Evolutionary conservation across 139 green algal genomes (phyloP), one percentile per base, ranked within the genome.

Genomic region (Volvox africanus): DNA sequence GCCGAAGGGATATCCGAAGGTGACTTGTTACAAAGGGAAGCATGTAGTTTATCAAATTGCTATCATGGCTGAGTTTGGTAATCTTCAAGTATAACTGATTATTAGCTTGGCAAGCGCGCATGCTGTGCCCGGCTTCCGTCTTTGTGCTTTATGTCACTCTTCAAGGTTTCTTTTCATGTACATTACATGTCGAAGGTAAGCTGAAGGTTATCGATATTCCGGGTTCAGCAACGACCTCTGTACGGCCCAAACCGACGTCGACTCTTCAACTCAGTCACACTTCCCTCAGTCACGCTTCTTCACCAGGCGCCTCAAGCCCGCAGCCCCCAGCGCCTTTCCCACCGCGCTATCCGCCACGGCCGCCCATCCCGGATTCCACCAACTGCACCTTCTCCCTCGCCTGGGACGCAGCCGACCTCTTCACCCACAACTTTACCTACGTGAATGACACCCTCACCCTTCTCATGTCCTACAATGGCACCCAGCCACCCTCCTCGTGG

Each of bases 331-430:
- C 55, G 50, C 80, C 81, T 22, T 87, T 87, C 61, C 81, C 81
- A 17, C 81, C 81, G 30, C 81, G 81, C 81, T 61, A 22, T 19
- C 81, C 81, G 16, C 81, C 81, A 0, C 81, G 81, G 1, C 81
- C 81, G 16, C 81, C 81, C n/a, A 9, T 32, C 14, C 81, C 81
- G 0, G 32, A 35, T 0, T 20, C 61, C 81, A 76, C 16, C 81
- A 87, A 87, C n/a, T 87, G 81, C 81, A 62, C 61, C 21, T 87
- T 87, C 81, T 61, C 81, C 0, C n/a, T 87, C 21, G 30, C 6
- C 1, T 87, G 81, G 81, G 61, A 77, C 30, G 30, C 17, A 32
- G 1, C 61, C 1, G 81, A 87, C 61, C 30, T 87, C 13, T 44
- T 21, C 12, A 33, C 61, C 2, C 81, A 55, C 61, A 87, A 62